phyloP scores from a whole-genome alignment of 306 rosid genomes.

The Trifolium dubium region DNA sequence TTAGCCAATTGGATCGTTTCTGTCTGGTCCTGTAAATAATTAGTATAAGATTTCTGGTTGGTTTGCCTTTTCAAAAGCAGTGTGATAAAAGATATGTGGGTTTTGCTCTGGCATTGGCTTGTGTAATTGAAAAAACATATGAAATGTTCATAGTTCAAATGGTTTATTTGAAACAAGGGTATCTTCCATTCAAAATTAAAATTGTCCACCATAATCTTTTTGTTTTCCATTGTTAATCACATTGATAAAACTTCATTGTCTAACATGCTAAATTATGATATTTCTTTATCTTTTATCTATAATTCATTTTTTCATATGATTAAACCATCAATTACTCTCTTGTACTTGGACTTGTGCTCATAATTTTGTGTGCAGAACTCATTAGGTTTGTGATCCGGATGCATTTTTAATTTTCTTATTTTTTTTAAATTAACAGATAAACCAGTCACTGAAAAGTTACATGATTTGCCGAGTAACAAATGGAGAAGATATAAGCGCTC shows the following conservation, averaged over 20 bases:
- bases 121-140: slow-evolving; percentile 2
- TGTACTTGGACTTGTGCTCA: background rate
- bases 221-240: slow-evolving; percentile 34
- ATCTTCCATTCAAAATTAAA: slow-evolving; percentile 32
- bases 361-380: slow-evolving; percentile 4
- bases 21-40: slow-evolving; percentile 10
- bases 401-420: slow-evolving; percentile 31
- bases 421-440: slow-evolving; percentile 59
- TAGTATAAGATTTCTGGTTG: slow-evolving; percentile 18
- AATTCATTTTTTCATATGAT: slow-evolving; percentile 7
- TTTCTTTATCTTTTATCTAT: slow-evolving; percentile 17
- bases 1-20: slow-evolving; percentile 37
- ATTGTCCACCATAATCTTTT: slow-evolving; percentile 15
- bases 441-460: slow-evolving; percentile 65
- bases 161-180: slow-evolving; percentile 38
- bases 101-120: slow-evolving; percentile 37
- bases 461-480: slow-evolving; percentile 70
- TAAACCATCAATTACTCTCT: slow-evolving; percentile 21
- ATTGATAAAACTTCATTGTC: slow-evolving; percentile 28
- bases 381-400: slow-evolving; percentile 31
- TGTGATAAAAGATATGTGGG: slow-evolving; percentile 24
- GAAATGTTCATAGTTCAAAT: slow-evolving; percentile 10
- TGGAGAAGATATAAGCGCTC: slow-evolving; percentile 83
- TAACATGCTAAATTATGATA: slow-evolving; percentile 5
- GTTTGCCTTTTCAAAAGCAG: slow-evolving; percentile 30